Evolutionary conservation across 2,329 filamentous ascomycete species (phyloP), one percentile per base, ranked within the genome.

Genomic region (Hypoxylon sp.): DNA sequence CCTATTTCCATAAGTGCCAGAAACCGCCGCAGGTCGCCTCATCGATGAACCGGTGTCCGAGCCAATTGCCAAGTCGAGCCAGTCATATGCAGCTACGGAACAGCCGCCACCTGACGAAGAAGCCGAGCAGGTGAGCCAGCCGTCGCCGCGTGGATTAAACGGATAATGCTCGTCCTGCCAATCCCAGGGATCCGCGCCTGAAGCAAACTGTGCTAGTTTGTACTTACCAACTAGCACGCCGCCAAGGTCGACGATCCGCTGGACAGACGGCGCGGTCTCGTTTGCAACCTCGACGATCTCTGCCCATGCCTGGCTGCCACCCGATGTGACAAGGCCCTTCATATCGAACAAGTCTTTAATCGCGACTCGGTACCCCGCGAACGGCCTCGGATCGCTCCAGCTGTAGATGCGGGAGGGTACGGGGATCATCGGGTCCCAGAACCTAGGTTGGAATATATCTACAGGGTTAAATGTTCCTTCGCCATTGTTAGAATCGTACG

Each of bases 331-430:
- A n/a, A 80, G 59, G 3, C 79, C 79, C 57, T 77, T 76, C 39
- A 81, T 70, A 61, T 80, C 75, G 64, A 75, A 81, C 1, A 80
- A 64, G 51, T 81, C 80, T 59, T 81, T 81, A 61, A 81, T 74
- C 1, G 75, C 76, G 11, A 81, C 70, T 1, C 81, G 75, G 5
- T 66, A 62, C 5, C 79, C 79, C 0, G 76, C 78, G 5, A 81
- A 64, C 0, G 79, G 78, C 24, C 78, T 74, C 2, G 73, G 29
- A 48, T 82, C 80, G 2, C 56, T 72, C 74, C 73, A 77, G 31
- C 68, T 70, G 71, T 83, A 82, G 9, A 82, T 74, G 0, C 81
- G 75, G 0, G 81, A 82, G 1, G 81, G 80, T 0, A 82, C 80
- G 0, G 74, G 73, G 48, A 76, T 74, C 75, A 77, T 61, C 63